Conservation (phyloP, 2,329 filamentous ascomycete species). For the Monosporascus cannonballus region DNA sequence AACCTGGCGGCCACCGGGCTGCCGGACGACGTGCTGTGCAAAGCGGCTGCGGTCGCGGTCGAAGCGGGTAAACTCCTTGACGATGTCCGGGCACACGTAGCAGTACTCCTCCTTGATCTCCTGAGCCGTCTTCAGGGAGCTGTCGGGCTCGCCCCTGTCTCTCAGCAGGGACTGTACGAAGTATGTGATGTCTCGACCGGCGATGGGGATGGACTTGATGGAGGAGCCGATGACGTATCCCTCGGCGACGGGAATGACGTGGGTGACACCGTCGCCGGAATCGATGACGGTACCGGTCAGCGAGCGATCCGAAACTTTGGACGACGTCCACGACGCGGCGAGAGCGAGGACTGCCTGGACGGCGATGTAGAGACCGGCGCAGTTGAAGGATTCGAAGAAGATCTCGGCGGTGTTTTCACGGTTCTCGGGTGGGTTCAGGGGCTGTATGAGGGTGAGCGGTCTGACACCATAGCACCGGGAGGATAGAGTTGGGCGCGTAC, state of each 20-base stretch:
- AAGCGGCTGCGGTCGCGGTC: conserved; percentile 90
- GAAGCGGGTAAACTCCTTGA: conserved; percentile 95
- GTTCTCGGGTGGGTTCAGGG: conserved; percentile 96
- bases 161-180: conserved; percentile 95
- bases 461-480: conserved; percentile 2
- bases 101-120: conserved; percentile 99
- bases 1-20: conserved; percentile 79
- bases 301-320: conserved; percentile 93
- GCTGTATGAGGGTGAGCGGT: conserved; percentile 43
- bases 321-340: conserved; percentile 96
- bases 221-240: conserved; percentile 98
- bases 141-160: conserved; percentile 94
- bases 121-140: conserved; percentile 93
- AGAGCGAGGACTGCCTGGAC: conserved; percentile 96
- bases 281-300: conserved; percentile 97
- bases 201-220: conserved; percentile 98
- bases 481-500: conserved; percentile 45
- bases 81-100: conserved; percentile 97
- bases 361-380: conserved; percentile 95
- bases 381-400: conserved; percentile 99
- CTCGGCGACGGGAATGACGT: conserved; percentile 97
- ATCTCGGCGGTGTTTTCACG: conserved; percentile 99
- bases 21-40: conserved; percentile 79
- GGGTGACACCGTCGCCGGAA: conserved; percentile 96
- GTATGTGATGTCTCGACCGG: conserved; percentile 96